phyloP scores from a whole-genome alignment of 2,329 filamentous ascomycete genomes.

The Trichoderma lentiforme region DNA sequence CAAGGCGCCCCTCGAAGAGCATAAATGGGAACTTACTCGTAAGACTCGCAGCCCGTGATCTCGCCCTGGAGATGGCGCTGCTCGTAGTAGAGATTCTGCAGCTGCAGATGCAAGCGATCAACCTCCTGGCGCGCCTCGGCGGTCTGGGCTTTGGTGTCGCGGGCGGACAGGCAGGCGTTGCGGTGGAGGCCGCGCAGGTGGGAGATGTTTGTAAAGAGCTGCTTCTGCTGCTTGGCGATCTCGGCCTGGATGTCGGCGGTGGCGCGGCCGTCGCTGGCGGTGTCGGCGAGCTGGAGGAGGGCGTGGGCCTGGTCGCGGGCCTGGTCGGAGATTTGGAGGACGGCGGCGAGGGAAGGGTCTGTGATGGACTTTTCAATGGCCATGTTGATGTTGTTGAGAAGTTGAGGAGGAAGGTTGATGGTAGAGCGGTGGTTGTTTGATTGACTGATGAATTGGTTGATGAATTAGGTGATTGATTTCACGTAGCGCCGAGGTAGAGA shows the following conservation, averaged over 20 bases:
- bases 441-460: neutral
- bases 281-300: slow-evolving; percentile 55
- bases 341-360: slow-evolving; percentile 56
- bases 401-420: too few species aligned
- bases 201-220: slow-evolving; percentile 73
- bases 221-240: slow-evolving; percentile 73
- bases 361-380: slow-evolving; percentile 39
- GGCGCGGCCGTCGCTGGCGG: slow-evolving; percentile 41
- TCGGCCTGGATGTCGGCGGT: slow-evolving; percentile 52
- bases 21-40: slow-evolving; percentile 61
- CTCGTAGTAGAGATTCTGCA: slow-evolving; percentile 97
- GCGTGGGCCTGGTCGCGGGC: slow-evolving; percentile 69
- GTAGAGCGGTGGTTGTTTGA: neutral
- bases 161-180: slow-evolving; percentile 72
- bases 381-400: slow-evolving; percentile 26
- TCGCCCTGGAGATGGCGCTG: slow-evolving; percentile 87
- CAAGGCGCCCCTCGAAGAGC: too few species aligned
- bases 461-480: too few species aligned
- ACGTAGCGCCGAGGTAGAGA: too few species aligned
- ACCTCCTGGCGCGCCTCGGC: slow-evolving; percentile 87
- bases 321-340: slow-evolving; percentile 69
- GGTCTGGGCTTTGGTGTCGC: slow-evolving; percentile 82
- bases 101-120: slow-evolving; percentile 82
- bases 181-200: slow-evolving; percentile 81
- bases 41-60: slow-evolving; percentile 85